Base-by-base conservation (phyloP, 352 stramenopile genomes). In the Globisporangium nodosum region DNA sequence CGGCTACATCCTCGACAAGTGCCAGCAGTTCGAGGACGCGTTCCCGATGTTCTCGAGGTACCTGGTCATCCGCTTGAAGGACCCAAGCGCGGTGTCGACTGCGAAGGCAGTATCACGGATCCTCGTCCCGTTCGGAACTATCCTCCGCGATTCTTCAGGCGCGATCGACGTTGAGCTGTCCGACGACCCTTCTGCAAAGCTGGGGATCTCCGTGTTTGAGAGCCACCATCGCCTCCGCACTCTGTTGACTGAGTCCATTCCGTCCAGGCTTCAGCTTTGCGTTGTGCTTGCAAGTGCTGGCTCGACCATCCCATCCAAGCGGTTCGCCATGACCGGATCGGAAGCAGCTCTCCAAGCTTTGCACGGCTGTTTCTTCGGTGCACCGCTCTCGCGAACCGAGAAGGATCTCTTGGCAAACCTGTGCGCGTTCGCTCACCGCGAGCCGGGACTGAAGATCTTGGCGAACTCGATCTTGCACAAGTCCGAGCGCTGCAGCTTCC, bases 321-420 rank as follows among this genome's bases (percentile, higher is more conserved):
- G 66, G 4, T 37, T 82, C 12, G 50, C 62, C 9, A 83, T 88
- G 78, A 84, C 76, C 9, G 72, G 70, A 16, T 49, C 64, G 0
- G 78, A 88, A 42, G 69, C 71, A 11, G 70, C 74, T 7, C 20
- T 86, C 12, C 60, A 77, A 49, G 47, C 76, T 30, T 49, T 87
- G 18, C 68, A 65, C 60, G 61, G 68, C 3, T 87, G 74, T 50
- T 61, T 58, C 16, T 70, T 67, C 0, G 71, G 62, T 49, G 61
- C 69, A 9, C 70, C 68, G 6, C 81, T 73, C 45, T 70, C 68
- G 0, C 5, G 16, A 2, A 40, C 35, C 15, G 73, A 84, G 27
- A 66, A 35, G n/a, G 49, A 60, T 0, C 37, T 63, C 18, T 49
- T 86, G 4, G 2, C 50, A 1, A 61, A 69, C 7, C 47, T 86